Conservation (phyloP, 129 eudicot genomes). For the Gnaphalium uliginosum region DNA sequence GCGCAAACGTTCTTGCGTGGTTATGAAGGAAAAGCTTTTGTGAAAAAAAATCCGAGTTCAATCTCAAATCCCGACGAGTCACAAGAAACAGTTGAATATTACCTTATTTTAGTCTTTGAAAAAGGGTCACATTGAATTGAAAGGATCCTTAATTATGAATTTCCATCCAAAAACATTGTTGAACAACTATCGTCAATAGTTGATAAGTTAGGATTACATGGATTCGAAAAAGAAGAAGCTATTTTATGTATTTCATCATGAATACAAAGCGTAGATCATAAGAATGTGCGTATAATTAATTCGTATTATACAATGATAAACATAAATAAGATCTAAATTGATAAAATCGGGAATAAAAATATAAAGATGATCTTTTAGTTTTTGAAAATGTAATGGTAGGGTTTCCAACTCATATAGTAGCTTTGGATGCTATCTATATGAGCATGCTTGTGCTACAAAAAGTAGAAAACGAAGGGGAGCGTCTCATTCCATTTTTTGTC, state of each 20-base stretch:
- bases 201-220: constrained; percentile 1
- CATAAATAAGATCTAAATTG: neutral
- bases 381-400: constrained; percentile 39
- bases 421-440: constrained; percentile 57
- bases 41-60: too few species aligned
- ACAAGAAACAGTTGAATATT: too few species aligned
- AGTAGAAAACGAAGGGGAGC: constrained; percentile 45
- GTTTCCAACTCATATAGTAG: constrained; percentile 51
- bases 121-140: too few species aligned
- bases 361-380: constrained; percentile 17
- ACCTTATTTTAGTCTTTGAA: too few species aligned
- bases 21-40: too few species aligned
- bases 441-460: constrained; percentile 38
- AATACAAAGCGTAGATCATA: neutral
- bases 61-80: too few species aligned
- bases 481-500: constrained; percentile 36
- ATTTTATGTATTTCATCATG: neutral
- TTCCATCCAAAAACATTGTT: too few species aligned
- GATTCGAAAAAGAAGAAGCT: neutral
- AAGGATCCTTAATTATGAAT: too few species aligned
- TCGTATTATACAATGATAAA: neutral
- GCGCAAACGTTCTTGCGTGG: too few species aligned
- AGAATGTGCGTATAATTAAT: neutral
- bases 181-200: neutral
- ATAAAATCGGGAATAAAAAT: neutral